A percentile compares a stretch with the other conserved stretches of the same genome.
Evolutionary conservation across 208 protist species (phyloP).

Genomic region (Strigomonas oncopelti): DNA sequence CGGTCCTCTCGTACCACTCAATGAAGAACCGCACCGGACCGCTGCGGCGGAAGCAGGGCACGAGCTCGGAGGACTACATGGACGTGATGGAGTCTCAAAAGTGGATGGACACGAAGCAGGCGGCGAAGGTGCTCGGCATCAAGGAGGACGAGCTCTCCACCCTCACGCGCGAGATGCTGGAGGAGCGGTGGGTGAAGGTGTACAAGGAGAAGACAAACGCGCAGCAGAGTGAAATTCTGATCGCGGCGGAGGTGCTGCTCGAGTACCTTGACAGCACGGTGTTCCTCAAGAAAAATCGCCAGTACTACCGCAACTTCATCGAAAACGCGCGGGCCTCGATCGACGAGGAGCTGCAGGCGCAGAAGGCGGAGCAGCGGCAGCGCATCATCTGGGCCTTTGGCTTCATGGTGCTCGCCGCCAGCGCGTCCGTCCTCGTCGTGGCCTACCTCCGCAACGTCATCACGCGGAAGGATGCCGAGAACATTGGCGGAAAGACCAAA

Average conservation of each 20-base stretch:
- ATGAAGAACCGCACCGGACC: conserved; percentile 41
- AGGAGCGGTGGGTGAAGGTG: conserved; percentile 52
- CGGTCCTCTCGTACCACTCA: conserved; percentile 23
- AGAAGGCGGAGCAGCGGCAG: conserved; percentile 22
- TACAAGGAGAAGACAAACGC: conserved; percentile 60
- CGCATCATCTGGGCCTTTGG: conserved; percentile 50
- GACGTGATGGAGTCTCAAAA: conserved; percentile 68
- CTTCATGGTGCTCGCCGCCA: conserved; percentile 35
- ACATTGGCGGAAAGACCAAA: conserved; percentile 48
- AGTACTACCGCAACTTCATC: conserved; percentile 76
- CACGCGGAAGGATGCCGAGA: conserved; percentile 50
- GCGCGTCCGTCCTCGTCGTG: conserved; percentile 41
- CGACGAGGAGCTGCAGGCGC: conserved; percentile 50
- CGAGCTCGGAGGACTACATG: conserved; percentile 59
- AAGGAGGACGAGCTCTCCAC: conserved; percentile 68
- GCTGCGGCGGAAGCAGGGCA: conserved; percentile 55
- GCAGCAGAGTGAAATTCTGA: conserved; percentile 67
- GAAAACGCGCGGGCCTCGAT: conserved; percentile 60
- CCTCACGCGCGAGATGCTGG: conserved; percentile 39
- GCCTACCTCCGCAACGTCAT: conserved; percentile 56
- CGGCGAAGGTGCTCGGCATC: conserved; percentile 76
- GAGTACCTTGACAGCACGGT: conserved; percentile 81
- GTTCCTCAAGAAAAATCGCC: conserved; percentile 68
- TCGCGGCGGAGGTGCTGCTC: conserved; percentile 80
- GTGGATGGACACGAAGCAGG: conserved; percentile 80